Conservation (phyloP, 2,329 filamentous ascomycete species). For the Orbilia ellipsospora region DNA sequence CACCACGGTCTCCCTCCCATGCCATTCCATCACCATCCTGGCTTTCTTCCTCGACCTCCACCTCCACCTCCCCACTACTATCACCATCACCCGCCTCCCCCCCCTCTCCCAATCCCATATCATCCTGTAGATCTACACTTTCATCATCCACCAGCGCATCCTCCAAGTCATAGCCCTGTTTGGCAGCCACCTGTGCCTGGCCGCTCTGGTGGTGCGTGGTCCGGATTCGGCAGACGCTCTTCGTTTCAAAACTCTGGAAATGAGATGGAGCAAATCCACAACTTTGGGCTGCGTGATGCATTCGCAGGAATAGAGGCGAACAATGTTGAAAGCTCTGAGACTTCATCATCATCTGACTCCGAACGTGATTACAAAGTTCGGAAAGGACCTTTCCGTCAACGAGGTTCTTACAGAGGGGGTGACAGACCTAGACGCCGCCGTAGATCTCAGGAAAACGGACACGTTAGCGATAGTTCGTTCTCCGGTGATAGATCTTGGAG, state of each 20-base stretch:
- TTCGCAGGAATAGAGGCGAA: slow-evolving; percentile 11
- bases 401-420: slow-evolving; percentile 3
- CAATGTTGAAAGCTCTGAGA: slow-evolving; percentile 29
- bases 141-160: slow-evolving; percentile 35
- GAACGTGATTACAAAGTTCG: slow-evolving; percentile 47
- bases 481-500: slow-evolving; percentile 34
- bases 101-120: slow-evolving; percentile 50
- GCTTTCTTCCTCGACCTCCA: slow-evolving; percentile 6
- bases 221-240: slow-evolving; percentile 35
- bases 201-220: slow-evolving; percentile 41
- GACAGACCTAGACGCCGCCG: slow-evolving; percentile 29
- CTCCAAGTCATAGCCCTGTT: slow-evolving; percentile 31
- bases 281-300: slow-evolving; percentile 22
- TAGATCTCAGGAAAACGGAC: slow-evolving; percentile 40
- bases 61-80: slow-evolving; percentile 41
- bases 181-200: slow-evolving; percentile 32
- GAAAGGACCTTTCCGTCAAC: slow-evolving; percentile 33
- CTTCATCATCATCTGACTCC: slow-evolving; percentile 46
- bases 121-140: slow-evolving; percentile 47
- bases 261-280: slow-evolving; percentile 8
- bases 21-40: slow-evolving; percentile 29
- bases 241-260: slow-evolving; percentile 8
- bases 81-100: slow-evolving; percentile 48
- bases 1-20: slow-evolving; percentile 50
- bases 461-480: slow-evolving; percentile 39